Percentiles rank a stretch among this genome's conserved stretches.
phyloP scores from a whole-genome alignment of 495 filamentous ascomycete species.

The Talaromyces borbonicus region DNA sequence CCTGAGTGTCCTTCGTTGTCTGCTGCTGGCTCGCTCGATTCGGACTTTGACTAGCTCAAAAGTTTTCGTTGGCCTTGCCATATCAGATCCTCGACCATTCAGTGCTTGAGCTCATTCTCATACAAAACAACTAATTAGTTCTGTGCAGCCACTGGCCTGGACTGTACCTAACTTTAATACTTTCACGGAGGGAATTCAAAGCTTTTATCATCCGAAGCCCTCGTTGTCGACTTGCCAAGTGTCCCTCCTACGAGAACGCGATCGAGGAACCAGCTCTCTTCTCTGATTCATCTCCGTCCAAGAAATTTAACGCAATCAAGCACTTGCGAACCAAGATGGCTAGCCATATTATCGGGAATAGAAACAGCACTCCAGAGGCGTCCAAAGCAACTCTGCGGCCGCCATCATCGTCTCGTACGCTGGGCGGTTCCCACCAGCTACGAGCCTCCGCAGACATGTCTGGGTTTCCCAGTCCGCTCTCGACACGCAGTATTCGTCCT shows the following conservation, averaged over 20 bases:
- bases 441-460: slow-evolving; percentile 97
- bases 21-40: slow-evolving; percentile 11
- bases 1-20: slow-evolving; percentile 30
- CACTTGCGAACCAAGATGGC: slow-evolving; percentile 27
- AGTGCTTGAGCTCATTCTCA: slow-evolving; percentile 16
- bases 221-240: slow-evolving; percentile 2
- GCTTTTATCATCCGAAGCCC: not conserved
- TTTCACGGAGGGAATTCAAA: slow-evolving; percentile 10
- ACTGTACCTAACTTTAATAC: slow-evolving; percentile 32
- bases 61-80: not conserved
- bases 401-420: slow-evolving; percentile 71
- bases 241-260: slow-evolving; percentile 20
- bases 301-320: too few species aligned
- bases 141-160: slow-evolving; percentile 45
- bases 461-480: slow-evolving; percentile 65
- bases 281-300: too few species aligned
- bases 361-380: slow-evolving; percentile 95
- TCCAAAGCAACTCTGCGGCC: slow-evolving; percentile 80
- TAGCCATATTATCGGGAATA: slow-evolving; percentile 69
- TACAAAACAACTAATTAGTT: slow-evolving; percentile 15
- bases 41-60: slow-evolving; percentile 3
- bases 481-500: slow-evolving; percentile 75
- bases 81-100: slow-evolving; percentile 16
- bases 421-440: slow-evolving; percentile 73
- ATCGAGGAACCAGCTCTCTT: slow-evolving; percentile 17